Evolutionary conservation across 208 protist species (phyloP).

Genomic region (Acanthamoeba rhysodes): DNA sequence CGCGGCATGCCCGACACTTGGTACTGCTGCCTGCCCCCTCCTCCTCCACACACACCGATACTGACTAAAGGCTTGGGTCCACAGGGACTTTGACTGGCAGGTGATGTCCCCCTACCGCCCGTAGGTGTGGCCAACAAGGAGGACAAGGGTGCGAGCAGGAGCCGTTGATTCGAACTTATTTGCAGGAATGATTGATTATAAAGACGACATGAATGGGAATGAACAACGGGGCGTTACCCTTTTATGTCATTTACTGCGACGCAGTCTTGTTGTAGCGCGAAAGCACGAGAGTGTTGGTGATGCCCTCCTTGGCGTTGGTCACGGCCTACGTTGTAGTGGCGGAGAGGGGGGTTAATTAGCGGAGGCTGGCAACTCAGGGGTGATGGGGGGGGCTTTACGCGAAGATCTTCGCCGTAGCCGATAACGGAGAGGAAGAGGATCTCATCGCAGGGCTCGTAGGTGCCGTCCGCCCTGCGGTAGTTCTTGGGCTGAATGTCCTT

Average conservation of each 20-base stretch:
- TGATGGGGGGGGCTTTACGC: not conserved
- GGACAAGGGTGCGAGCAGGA: no score
- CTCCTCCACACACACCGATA: not conserved
- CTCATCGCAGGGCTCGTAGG: constrained; percentile 12
- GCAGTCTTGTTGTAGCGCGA: constrained; percentile 27
- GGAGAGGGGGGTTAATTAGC: not conserved
- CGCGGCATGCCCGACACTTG: constrained; percentile 75
- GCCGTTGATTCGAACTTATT: no score
- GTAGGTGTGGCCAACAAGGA: not conserved
- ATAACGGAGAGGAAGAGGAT: constrained; percentile 41
- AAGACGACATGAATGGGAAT: not conserved
- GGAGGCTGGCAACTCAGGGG: no score
- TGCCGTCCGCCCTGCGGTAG: not conserved
- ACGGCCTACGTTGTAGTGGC: not conserved
- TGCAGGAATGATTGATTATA: no score
- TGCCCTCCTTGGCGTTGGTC: constrained; percentile 8
- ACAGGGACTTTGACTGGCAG: constrained; percentile 62
- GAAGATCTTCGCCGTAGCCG: constrained; percentile 31
- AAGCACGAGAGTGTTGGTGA: not conserved
- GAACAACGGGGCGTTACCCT: not conserved
- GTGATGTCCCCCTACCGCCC: constrained; percentile 16
- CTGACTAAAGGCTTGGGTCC: not conserved
- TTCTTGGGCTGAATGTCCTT: constrained; percentile 47
- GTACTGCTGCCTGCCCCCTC: not conserved
- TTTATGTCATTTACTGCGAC: not conserved